Base-by-base conservation (phyloP, 2,329 filamentous ascomycete species). In the Escovopsis sp. region DNA sequence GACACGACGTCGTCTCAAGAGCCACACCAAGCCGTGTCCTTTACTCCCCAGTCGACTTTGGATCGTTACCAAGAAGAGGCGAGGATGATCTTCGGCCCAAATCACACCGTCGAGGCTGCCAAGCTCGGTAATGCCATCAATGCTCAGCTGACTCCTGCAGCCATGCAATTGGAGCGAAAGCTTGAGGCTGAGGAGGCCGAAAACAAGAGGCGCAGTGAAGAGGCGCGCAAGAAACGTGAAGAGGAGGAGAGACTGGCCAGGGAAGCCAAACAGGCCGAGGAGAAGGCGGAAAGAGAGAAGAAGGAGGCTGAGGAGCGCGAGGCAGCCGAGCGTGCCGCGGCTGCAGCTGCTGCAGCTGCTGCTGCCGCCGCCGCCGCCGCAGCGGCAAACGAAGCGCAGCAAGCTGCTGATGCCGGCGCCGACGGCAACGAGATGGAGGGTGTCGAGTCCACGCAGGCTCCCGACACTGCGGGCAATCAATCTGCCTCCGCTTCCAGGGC, bases 61-160 rank as follows among this genome's bases (percentile, higher is more conserved):
- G 71, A 73, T 41, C 80, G 91, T 46, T 98, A 93, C 81, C 76
- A 84, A 55, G 86, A 95, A 55, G 93, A 96, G 59, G 81, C 87
- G 8, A 79, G 81, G 48, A 79, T 98, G 58, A 71, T 96, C 1
- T 96, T 91, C 59, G 83, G 84, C 24, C 62, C 68, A 16, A 69
- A 64, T 39, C 73, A 80, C 39, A 43, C 47, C 40, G 57, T 74
- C 4, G 87, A 94, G 39, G 83, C 83, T 55, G 73, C 79, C 2
- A 68, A 74, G 45, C 68, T 94, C 13, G 63, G 80, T 48, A 80
- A 75, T 49, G 72, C 76, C 2, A 72, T 98, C 24, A 67, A 86
- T 34, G 79, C 76, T 36, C 63, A 78, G 34, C 72, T 98, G 46
- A 79, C 89, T 3, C 91, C 91, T 34, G 79, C 84, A 16, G 88